Percentiles rank a stretch among this genome's conserved stretches.
Evolutionary conservation across 441 rosid species (phyloP).

Genomic region (Syzygium syzygioides): DNA sequence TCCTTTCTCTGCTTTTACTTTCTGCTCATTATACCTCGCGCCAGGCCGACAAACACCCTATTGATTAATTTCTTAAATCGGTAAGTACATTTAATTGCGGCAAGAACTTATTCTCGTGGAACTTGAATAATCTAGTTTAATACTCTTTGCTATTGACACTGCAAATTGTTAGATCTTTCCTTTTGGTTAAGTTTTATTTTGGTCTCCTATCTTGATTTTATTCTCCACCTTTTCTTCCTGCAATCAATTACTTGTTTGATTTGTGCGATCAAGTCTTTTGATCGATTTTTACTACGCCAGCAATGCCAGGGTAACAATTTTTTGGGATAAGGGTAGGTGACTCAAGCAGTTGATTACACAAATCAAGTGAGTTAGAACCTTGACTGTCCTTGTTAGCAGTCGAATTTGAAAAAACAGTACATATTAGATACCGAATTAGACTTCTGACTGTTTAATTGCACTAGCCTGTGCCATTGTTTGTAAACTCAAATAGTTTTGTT

Average conservation of each 20-base stretch:
- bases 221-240: neutral
- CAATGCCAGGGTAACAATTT: neutral
- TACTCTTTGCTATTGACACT: neutral
- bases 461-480: neutral
- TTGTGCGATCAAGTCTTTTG: neutral
- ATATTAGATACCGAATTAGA: neutral
- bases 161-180: neutral
- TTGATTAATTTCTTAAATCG: constrained; percentile 40
- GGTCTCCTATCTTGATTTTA: neutral
- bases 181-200: neutral
- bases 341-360: neutral
- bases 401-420: neutral
- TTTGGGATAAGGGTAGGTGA: neutral
- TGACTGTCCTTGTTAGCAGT: neutral
- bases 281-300: neutral
- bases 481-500: neutral
- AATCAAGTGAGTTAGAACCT: neutral
- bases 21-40: constrained; percentile 98
- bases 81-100: neutral
- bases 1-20: constrained; percentile 86
- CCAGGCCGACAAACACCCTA: constrained; percentile 91
- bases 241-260: neutral
- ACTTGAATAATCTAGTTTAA: neutral
- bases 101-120: neutral
- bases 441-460: neutral